Evolutionary conservation across 2,329 filamentous ascomycete species (phyloP).

Genomic region (Nigrograna mackinnonii): DNA sequence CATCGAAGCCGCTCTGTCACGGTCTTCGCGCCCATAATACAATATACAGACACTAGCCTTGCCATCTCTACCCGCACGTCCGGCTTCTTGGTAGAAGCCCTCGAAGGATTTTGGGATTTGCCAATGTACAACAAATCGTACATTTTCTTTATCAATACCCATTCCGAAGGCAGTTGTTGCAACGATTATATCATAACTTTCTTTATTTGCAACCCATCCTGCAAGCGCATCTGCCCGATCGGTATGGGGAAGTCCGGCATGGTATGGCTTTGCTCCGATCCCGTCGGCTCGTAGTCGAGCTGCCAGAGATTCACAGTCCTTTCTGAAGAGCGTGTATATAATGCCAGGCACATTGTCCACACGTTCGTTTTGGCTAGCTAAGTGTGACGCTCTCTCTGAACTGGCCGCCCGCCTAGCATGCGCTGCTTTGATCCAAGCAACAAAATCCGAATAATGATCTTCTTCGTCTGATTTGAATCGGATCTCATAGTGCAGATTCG

Average conservation of each 20-base stretch:
- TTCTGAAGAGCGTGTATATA: constrained; percentile 76
- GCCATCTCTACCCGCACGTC: constrained; percentile 85
- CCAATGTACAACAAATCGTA: constrained; percentile 95
- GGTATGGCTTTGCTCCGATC: constrained; percentile 74
- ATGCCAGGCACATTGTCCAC: constrained; percentile 72
- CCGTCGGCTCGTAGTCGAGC: constrained; percentile 67
- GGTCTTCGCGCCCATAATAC: constrained; percentile 88
- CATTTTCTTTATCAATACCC: constrained; percentile 95
- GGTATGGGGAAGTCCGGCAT: constrained; percentile 67
- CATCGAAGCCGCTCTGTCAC: constrained; percentile 69
- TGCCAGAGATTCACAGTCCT: constrained; percentile 74
- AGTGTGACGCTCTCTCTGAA: constrained; percentile 59
- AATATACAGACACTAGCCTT: constrained; percentile 85
- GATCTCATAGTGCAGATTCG: constrained; percentile 90
- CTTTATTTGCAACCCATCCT: constrained; percentile 72
- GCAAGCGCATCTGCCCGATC: constrained; percentile 72
- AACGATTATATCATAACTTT: constrained; percentile 87
- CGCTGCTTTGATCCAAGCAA: constrained; percentile 75
- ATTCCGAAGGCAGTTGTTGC: constrained; percentile 97
- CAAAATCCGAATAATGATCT: constrained; percentile 74
- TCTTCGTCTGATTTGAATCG: constrained; percentile 79
- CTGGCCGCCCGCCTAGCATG: constrained; percentile 69
- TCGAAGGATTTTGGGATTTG: constrained; percentile 92
- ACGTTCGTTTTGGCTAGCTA: constrained; percentile 55
- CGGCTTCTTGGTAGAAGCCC: constrained; percentile 94